phyloP scores from a whole-genome alignment of 805 yeast species.

The Middelhovenomyces tepae region DNA sequence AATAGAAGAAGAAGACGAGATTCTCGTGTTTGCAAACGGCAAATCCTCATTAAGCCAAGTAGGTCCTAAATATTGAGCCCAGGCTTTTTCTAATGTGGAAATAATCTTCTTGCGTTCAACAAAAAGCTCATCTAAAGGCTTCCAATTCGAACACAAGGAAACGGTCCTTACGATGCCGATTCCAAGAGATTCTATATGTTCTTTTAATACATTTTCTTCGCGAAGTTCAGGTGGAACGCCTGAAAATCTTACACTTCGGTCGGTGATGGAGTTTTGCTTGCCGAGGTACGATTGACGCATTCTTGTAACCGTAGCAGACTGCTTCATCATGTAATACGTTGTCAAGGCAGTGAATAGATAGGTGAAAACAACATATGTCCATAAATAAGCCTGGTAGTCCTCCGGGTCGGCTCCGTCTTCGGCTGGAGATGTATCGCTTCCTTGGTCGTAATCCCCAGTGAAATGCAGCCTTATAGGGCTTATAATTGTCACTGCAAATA shows the following conservation, averaged over 20 bases:
- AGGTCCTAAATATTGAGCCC: constrained; percentile 60
- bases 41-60: too few species aligned
- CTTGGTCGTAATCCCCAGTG: constrained; percentile 69
- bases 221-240: constrained; percentile 84
- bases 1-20: background rate
- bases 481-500: constrained; percentile 64
- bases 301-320: constrained; percentile 63
- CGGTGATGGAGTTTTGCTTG: constrained; percentile 79
- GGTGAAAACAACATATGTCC: constrained; percentile 85
- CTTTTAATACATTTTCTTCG: constrained; percentile 56
- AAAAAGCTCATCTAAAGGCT: constrained; percentile 55
- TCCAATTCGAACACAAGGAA: constrained; percentile 84
- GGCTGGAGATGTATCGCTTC: constrained; percentile 13
- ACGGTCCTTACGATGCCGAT: constrained; percentile 74
- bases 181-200: constrained; percentile 67
- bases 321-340: constrained; percentile 49
- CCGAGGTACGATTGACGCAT: constrained; percentile 80
- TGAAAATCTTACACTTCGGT: constrained; percentile 76
- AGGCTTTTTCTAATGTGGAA: constrained; percentile 52
- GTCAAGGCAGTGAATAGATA: constrained; percentile 72
- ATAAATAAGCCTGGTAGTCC: constrained; percentile 50
- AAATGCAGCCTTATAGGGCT: constrained; percentile 78
- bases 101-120: constrained; percentile 47
- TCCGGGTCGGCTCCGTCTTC: constrained; percentile 24
- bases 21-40: too few species aligned